Percentiles rank a stretch among this genome's conserved stretches.
Evolutionary conservation across 2,329 filamentous ascomycete species (phyloP).

Genomic region (Xylariaceae sp.): DNA sequence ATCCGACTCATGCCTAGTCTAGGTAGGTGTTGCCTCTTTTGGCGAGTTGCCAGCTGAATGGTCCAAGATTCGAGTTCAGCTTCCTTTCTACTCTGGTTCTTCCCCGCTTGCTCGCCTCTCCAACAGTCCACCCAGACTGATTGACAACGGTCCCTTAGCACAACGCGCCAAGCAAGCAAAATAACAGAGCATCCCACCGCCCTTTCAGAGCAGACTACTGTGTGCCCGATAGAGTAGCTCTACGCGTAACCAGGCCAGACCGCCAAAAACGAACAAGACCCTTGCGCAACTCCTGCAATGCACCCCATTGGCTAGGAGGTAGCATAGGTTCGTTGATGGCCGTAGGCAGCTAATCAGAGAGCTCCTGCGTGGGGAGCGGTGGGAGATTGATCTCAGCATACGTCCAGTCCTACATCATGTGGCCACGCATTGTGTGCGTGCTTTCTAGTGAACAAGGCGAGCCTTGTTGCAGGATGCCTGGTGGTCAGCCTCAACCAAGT

Average conservation of each 20-base stretch:
- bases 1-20: too few relatives aligned
- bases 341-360: constrained; percentile 15
- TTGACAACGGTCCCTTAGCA: not conserved
- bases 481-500: constrained; percentile 38
- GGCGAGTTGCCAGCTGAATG: too few relatives aligned
- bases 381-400: not conserved
- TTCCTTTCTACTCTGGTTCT: too few relatives aligned
- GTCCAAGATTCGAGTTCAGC: too few relatives aligned
- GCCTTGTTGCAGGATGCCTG: constrained; percentile 32
- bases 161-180: not conserved
- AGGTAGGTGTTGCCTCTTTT: too few relatives aligned
- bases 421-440: constrained; percentile 13
- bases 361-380: too few relatives aligned
- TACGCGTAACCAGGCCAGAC: not conserved
- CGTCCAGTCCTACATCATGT: constrained; percentile 3
- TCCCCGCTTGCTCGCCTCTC: too few relatives aligned
- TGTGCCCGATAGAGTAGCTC: not conserved
- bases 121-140: too few relatives aligned
- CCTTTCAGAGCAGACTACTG: not conserved
- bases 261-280: not conserved
- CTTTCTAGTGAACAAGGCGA: constrained; percentile 25
- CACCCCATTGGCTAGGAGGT: constrained; percentile 4
- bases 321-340: constrained; percentile 11
- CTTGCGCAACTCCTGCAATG: constrained; percentile 9
- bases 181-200: constrained; percentile 5